Evolutionary conservation across 148 eudicot genomes (phyloP).

Genomic region (Camellia lanceoleosa): DNA sequence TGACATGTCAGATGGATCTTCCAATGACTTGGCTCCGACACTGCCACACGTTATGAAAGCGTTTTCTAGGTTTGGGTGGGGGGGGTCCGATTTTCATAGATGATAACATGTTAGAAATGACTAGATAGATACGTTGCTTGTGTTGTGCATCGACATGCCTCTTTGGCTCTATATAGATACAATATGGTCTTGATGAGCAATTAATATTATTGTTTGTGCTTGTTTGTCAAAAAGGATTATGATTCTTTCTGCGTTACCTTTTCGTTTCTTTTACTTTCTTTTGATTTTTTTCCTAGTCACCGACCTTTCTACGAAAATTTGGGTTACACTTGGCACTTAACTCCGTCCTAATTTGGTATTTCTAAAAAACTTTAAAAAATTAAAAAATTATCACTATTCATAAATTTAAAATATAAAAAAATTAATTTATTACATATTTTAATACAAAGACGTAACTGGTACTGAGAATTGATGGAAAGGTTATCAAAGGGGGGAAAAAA

Average conservation of each 20-base stretch:
- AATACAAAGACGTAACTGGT: too few species aligned
- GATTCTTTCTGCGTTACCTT: slow-evolving; percentile 5
- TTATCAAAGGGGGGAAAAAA: too few species aligned
- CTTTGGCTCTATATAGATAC: not conserved
- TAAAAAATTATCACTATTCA: too few species aligned
- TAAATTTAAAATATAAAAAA: too few species aligned
- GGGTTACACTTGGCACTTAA: not conserved
- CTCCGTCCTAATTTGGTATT: not conserved
- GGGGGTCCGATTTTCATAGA: not conserved
- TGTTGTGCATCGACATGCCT: not conserved
- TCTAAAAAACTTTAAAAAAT: too few species aligned
- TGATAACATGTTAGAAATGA: slow-evolving; percentile 4
- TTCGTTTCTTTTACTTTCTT: not conserved
- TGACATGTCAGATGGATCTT: too few species aligned
- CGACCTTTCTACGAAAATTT: not conserved
- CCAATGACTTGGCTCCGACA: slow-evolving; percentile 1
- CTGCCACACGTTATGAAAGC: not conserved
- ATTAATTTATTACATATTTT: too few species aligned
- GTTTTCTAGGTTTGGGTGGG: not conserved
- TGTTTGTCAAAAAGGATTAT: slow-evolving; percentile 8
- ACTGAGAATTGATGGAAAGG: too few species aligned
- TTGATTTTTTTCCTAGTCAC: not conserved
- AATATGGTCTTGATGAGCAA: not conserved
- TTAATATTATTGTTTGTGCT: not conserved
- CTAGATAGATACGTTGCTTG: not conserved